Percentiles rank a stretch among this genome's conserved stretches.
Conservation (phyloP, 352 stramenopile genomes). For the Aphanomyces astaci region DNA sequence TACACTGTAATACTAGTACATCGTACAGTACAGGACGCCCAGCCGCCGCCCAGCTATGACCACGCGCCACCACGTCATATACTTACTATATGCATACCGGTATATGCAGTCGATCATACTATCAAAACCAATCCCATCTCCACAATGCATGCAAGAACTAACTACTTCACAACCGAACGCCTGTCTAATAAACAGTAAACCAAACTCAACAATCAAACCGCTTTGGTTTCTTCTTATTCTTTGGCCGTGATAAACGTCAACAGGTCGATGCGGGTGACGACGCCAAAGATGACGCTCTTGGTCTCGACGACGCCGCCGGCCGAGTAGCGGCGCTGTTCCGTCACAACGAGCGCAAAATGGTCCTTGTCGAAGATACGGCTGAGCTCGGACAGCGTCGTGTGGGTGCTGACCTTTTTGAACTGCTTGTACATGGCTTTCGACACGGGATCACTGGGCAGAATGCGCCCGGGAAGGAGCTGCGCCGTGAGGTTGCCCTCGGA, state of each 20-base stretch:
- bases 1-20: too few relatives aligned
- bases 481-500: conserved; percentile 94
- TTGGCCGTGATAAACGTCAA: conserved; percentile 90
- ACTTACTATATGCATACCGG: too few relatives aligned
- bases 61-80: too few relatives aligned
- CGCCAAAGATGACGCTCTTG: conserved; percentile 89
- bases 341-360: conserved; percentile 92
- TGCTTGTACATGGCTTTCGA: conserved; percentile 93
- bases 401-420: conserved; percentile 90
- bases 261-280: conserved; percentile 95
- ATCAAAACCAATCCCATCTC: too few relatives aligned
- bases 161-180: too few relatives aligned
- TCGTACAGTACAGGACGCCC: too few relatives aligned
- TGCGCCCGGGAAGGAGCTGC: conserved; percentile 83
- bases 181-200: too few relatives aligned
- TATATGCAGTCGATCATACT: too few relatives aligned
- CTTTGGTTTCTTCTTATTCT: too few relatives aligned
- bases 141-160: too few relatives aligned
- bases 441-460: conserved; percentile 79
- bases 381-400: conserved; percentile 86
- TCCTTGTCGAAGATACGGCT: conserved; percentile 93
- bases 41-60: too few relatives aligned
- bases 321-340: conserved; percentile 87
- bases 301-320: conserved; percentile 58
- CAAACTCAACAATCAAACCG: too few relatives aligned